phyloP scores from a whole-genome alignment of 345 rosid genomes.

The Pistacia integerrima region DNA sequence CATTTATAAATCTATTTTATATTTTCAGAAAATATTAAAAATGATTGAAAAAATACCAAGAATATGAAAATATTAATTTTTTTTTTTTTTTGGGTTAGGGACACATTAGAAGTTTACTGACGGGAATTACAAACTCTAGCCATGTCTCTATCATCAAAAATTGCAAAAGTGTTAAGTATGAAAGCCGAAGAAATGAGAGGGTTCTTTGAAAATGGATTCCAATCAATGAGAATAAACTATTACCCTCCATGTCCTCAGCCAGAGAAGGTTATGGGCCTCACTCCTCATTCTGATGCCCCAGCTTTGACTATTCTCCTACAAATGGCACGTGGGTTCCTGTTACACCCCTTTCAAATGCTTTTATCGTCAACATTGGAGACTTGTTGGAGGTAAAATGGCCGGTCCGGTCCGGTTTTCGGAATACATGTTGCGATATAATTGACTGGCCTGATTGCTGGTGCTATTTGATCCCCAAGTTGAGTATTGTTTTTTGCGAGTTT shows the following conservation, averaged over 20 bases:
- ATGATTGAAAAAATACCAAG: no score
- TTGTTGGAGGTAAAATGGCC: conserved; percentile 25
- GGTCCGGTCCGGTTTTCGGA: no score
- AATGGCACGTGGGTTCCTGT: conserved; percentile 38
- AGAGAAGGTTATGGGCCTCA: conserved; percentile 31
- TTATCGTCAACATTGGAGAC: conserved; percentile 45
- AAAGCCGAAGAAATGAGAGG: conserved; percentile 24
- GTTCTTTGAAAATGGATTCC: conserved; percentile 18
- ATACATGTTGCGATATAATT: no score
- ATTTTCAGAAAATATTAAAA: no score
- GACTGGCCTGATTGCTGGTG: no score
- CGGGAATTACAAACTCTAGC: conserved; percentile 20
- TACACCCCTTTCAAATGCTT: conserved; percentile 33
- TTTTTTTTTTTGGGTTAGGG: conserved; percentile 11
- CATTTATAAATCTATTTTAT: no score
- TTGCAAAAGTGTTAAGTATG: conserved; percentile 21
- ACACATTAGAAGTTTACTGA: conserved; percentile 26
- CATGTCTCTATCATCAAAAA: not conserved
- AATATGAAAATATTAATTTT: no score
- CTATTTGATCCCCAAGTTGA: not conserved
- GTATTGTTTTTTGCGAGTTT: not conserved
- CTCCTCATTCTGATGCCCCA: conserved; percentile 35
- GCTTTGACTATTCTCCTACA: conserved; percentile 36
- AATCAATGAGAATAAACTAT: conserved; percentile 33
- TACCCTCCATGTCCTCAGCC: conserved; percentile 43